phyloP scores from a whole-genome alignment of 2,329 filamentous ascomycete species.

The Plectosphaerella sp. region DNA sequence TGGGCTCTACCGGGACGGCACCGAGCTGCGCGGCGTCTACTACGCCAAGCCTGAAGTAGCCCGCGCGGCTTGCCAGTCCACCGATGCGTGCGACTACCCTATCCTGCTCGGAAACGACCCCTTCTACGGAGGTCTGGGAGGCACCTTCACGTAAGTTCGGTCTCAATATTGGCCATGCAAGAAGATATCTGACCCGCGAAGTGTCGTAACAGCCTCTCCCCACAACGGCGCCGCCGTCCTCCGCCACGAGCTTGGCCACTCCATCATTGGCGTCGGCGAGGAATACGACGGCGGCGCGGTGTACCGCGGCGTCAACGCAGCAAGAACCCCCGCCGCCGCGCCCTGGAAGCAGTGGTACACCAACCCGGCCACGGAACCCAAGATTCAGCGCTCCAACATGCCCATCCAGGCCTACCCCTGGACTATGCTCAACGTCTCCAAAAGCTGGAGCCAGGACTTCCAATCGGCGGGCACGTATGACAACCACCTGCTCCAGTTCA shows the following conservation, averaged over 20 bases:
- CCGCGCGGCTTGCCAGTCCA: constrained; percentile 22
- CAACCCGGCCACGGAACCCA: constrained; percentile 16
- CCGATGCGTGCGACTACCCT: constrained; percentile 22
- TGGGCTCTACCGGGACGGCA: constrained; percentile 23
- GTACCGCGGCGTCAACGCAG: constrained; percentile 22
- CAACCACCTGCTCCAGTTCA: constrained; percentile 20
- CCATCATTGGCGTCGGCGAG: constrained; percentile 23
- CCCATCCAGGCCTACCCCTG: constrained; percentile 25
- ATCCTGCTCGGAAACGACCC: constrained; percentile 25
- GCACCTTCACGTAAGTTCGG: constrained; percentile 20
- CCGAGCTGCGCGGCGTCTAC: constrained; percentile 25
- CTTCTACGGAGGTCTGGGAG: constrained; percentile 22
- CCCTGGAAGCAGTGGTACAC: constrained; percentile 24
- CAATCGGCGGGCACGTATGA: constrained; percentile 21
- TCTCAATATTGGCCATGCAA: not conserved
- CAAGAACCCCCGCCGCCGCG: constrained; percentile 11
- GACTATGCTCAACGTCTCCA: constrained; percentile 21
- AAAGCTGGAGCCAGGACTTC: constrained; percentile 19
- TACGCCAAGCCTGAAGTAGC: constrained; percentile 24
- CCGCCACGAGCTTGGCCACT: constrained; percentile 25
- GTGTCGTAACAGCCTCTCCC: constrained; percentile 20
- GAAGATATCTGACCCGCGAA: constrained; percentile 3
- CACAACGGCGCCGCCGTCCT: constrained; percentile 20
- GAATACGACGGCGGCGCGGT: constrained; percentile 22
- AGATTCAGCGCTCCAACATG: constrained; percentile 22